phyloP scores from a whole-genome alignment of 208 protist genomes.

The Endotrypanum monterogeii region DNA sequence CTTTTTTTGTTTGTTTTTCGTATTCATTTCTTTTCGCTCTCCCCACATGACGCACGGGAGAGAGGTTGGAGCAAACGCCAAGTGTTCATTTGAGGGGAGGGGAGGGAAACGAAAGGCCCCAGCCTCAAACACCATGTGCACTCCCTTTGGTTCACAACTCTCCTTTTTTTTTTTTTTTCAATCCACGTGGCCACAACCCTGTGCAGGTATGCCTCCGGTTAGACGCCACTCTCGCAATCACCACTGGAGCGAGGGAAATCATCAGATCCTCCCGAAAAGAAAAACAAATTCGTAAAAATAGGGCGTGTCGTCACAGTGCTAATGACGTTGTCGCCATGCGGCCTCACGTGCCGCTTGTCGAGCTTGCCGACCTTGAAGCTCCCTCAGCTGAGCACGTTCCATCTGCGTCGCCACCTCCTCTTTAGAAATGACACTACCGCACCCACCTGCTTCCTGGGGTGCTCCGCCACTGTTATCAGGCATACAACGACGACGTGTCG shows the following conservation, averaged over 20 bases:
- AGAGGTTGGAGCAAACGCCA: not conserved
- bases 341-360: conserved; percentile 19
- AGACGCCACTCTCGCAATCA: not conserved
- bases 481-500: conserved; percentile 13
- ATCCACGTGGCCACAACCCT: not conserved
- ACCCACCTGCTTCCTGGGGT: not conserved
- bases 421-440: not conserved
- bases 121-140: not conserved
- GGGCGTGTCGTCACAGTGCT: not conserved
- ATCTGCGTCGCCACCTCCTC: conserved; percentile 1
- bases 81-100: not conserved
- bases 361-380: conserved; percentile 8
- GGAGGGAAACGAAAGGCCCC: not conserved
- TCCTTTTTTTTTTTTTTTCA: not conserved
- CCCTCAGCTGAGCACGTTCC: conserved; percentile 17
- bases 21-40: too few species aligned
- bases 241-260: not conserved
- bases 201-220: too few species aligned
- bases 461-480: not conserved
- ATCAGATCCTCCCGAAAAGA: too few species aligned
- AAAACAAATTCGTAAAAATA: too few species aligned
- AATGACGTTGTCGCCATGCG: conserved; percentile 19
- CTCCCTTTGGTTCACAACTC: too few species aligned
- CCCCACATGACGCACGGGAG: not conserved
- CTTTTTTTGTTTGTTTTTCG: not conserved